Conservation (phyloP, 2,329 filamentous ascomycete genomes). For the Aspergillus tubingensis region DNA sequence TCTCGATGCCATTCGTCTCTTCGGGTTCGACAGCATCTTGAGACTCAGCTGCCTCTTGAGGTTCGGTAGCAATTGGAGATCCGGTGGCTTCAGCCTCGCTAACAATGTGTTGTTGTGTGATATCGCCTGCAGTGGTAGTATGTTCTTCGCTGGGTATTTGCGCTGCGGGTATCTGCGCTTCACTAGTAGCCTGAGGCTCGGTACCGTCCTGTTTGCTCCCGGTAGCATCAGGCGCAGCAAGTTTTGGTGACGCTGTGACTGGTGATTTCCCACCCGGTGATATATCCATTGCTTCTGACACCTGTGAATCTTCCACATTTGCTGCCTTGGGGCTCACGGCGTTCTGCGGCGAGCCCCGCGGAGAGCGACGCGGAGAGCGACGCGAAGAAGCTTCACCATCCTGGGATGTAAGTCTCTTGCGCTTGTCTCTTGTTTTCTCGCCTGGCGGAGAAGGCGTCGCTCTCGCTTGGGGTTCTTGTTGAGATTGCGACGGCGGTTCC, state of each 20-base stretch:
- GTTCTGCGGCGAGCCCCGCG: neutral
- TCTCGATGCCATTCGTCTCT: neutral
- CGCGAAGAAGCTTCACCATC: conserved; percentile 6
- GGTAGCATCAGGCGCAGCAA: neutral
- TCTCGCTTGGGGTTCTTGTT: conserved; percentile 9
- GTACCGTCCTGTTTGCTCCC: too few relatives aligned
- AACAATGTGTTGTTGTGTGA: neutral
- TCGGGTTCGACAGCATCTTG: neutral
- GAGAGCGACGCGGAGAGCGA: neutral
- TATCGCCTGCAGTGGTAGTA: neutral
- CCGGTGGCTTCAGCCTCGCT: neutral
- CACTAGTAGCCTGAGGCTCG: neutral
- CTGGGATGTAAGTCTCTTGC: conserved; percentile 7
- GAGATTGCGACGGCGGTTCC: neutral
- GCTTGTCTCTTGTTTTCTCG: conserved; percentile 2
- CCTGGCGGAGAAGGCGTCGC: conserved; percentile 8
- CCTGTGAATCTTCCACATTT: neutral
- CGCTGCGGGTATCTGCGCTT: neutral
- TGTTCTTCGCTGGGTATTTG: neutral
- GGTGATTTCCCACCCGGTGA: neutral
- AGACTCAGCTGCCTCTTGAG: neutral
- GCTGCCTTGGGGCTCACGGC: conserved; percentile 1
- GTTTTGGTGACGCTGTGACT: neutral
- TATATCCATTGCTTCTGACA: conserved; percentile 1
- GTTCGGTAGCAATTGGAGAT: neutral